These are phyloP conservation scores for Acorus gramineus DNA, from an alignment of 106 monocot genomes.

Conservation along the genomic window DNA sequence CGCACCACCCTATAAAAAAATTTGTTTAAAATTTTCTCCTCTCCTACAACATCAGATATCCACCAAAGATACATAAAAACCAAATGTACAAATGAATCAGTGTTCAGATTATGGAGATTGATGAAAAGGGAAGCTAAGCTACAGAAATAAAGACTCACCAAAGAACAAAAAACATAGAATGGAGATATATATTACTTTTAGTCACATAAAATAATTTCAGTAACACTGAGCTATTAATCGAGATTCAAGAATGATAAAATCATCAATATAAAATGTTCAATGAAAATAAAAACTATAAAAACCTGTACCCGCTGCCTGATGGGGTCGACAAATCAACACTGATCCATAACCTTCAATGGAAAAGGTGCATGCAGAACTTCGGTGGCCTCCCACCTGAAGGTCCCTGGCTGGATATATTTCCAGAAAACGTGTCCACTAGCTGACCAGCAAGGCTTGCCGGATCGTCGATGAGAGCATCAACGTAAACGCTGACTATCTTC, in stretches of 20 bases:
- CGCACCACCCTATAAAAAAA: too few relatives aligned
- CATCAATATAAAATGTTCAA: slow-evolving; percentile 14
- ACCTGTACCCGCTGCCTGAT: slow-evolving; percentile 8
- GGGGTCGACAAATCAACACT: not conserved
- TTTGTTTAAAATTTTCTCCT: too few relatives aligned
- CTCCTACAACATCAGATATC: too few relatives aligned
- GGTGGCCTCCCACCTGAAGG: not conserved
- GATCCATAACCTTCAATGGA: slow-evolving; percentile 15
- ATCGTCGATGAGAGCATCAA: slow-evolving; percentile 29
- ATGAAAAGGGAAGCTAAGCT: too few relatives aligned
- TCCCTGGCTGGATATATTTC: slow-evolving; percentile 13
- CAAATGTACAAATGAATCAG: too few relatives aligned
- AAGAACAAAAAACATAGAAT: too few relatives aligned
- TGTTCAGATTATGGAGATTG: too few relatives aligned
- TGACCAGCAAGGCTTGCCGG: slow-evolving; percentile 29
- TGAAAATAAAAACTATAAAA: slow-evolving; percentile 20
- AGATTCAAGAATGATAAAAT: slow-evolving; percentile 1
- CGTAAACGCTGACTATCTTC: slow-evolving; percentile 29
- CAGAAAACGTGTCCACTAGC: slow-evolving; percentile 30
- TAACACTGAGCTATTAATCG: slow-evolving; percentile 3
- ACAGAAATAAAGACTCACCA: too few relatives aligned
- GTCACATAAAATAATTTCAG: not conserved
- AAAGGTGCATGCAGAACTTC: slow-evolving; percentile 37
- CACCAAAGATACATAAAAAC: too few relatives aligned
- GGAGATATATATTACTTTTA: too few relatives aligned